Base-by-base conservation (phyloP, 1,284 basidiomycete species). In the Ceratobasidium sp. region DNA sequence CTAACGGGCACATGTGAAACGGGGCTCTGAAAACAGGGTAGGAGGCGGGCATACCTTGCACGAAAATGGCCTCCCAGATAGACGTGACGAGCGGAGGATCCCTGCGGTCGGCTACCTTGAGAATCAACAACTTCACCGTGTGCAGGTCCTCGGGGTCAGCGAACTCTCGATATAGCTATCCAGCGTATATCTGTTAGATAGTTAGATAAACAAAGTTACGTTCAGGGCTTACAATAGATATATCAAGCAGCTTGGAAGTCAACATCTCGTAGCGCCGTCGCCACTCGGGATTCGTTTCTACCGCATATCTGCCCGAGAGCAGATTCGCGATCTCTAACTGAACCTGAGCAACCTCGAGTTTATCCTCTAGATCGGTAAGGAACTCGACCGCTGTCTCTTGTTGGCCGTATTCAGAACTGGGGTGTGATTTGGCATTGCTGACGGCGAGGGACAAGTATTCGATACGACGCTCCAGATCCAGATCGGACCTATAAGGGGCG, bases 291-390 rank as follows among this genome's bases (percentile, higher is more conserved):
- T 40, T 60, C 61, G 23, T 62, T 69, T 58, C 72, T 38, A 40
- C 46, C 44, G 30, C 46, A 60, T 53, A 91, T 83, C 76, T 87
- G 86, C 16, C 86, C 18, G 87, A 79, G 49, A 93, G 84, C 0
- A 83, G 82, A 74, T 88, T 85, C 79, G 89, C 91, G 56, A 96
- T 86, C 81, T 98, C 95, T 48, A 96, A 84, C 79, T 99, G 97
- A 9, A 99, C 95, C 81, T 96, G 92, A 2, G 95, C 94, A 14
- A 99, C 97, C 72, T 99, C 97, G 9, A 99, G 86, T 79, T 95
- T 95, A 81, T 99, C 97, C 81, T 98, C 96, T 18, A 98, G 83
- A 75, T 95, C 92, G 0, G 91, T 93, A 30, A 96, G 85, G 83
- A 98, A 97, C 60, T 92, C 90, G 72, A 98, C 94, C 11, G 91